Base-by-base conservation (phyloP, 208 protist genomes). In the Leishmania guyanensis region DNA sequence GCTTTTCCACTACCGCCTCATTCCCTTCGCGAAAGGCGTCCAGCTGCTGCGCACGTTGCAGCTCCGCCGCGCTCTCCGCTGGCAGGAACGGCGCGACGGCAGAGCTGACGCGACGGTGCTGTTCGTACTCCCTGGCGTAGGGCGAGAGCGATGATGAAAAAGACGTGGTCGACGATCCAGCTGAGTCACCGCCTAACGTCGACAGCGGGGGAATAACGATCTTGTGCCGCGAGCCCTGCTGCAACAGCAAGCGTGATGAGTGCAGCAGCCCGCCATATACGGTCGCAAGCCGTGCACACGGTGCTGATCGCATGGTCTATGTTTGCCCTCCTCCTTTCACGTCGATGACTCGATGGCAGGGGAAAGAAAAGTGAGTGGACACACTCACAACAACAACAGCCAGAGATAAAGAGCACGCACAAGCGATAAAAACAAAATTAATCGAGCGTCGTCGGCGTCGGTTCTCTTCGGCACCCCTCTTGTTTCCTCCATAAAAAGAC, bases 41-140 rank as follows among this genome's bases (percentile, higher is more conserved):
- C 3, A 95, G 75, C 82, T 97, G 90, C 50, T 83, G 80, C 75
- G 93, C 92, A 3, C 91, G 92, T 51, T 84, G 83, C 36, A 96
- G 80, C 66, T 87, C 79, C 46, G 90, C 84, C 17, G 86, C 84
- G 62, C 84, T 84, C 48, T 89, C 87, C 3, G 78, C n/a, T 29
- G 84, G 79, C 3, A 96, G 78, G 68, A 93, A 93, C 29, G 84
- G 74, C 10, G 66, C 72, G 0, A 91, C 76, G 14, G 81, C 77
- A 10, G 85, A n/a, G 29, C 79, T 79, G 26, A 91, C 69, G 16
- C 83, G 72, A 8, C 68, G 54, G 75, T 86, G 60, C 66, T 73
- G 29, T 9, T 75, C 69, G 77, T 96, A 92, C 81, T 91, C 86
- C 33, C n/a, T 80, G 16, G 29, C 17, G 29, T 62, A 53, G 22